Percentiles rank a stretch among this genome's conserved stretches.
Evolutionary conservation across 306 rosid genomes (phyloP).

Genomic region (Abrus precatorius): DNA sequence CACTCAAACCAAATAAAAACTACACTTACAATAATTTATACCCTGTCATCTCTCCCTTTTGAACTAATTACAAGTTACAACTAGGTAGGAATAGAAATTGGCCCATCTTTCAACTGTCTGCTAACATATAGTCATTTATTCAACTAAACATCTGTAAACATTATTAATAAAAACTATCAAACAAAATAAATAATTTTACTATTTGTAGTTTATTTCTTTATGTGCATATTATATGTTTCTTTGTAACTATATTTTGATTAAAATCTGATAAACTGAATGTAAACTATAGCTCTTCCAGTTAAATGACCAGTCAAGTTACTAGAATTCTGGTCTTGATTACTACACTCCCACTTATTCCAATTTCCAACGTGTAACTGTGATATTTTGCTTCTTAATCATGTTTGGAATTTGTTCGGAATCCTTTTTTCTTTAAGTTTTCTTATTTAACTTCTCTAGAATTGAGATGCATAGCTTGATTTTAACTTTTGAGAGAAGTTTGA

Average conservation of each 20-base stretch:
- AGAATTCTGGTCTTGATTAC: not conserved
- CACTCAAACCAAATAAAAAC: no score
- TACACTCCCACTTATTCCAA: not conserved
- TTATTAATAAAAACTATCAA: no score
- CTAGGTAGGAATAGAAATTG: no score
- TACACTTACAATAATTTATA: no score
- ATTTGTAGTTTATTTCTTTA: not conserved
- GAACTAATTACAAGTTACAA: no score
- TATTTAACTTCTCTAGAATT: not conserved
- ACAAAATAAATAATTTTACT: not conserved
- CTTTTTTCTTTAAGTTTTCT: no score
- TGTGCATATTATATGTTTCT: not conserved
- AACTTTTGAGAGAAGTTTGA: no score
- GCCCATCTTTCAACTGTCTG: no score
- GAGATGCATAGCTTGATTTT: not conserved
- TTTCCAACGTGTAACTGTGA: no score
- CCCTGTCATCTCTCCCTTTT: no score
- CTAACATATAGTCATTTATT: no score
- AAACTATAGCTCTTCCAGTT: not conserved
- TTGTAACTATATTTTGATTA: not conserved
- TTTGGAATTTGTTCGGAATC: not conserved
- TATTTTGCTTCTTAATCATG: not conserved
- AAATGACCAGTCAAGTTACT: not conserved
- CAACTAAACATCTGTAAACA: no score
- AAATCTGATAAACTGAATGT: slow-evolving; percentile 1